phyloP scores from a whole-genome alignment of 1,139 yeast genomes.

The Taphrina betulina region DNA sequence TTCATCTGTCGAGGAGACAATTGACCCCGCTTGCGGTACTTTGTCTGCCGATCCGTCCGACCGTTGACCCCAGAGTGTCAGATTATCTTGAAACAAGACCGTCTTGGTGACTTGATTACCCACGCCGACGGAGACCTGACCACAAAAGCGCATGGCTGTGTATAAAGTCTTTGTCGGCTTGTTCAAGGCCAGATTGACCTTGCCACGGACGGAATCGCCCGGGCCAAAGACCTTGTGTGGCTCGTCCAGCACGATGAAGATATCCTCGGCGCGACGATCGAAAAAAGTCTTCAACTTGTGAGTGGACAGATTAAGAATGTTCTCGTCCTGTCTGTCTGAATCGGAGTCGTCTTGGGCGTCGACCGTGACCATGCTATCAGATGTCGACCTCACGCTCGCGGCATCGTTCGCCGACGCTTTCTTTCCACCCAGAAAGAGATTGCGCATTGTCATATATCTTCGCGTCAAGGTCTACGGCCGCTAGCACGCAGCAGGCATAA shows the following conservation, averaged over 20 bases:
- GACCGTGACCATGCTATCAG: too few species aligned
- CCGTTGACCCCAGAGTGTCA: slow-evolving; percentile 6
- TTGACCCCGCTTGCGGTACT: background rate
- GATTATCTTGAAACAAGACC: slow-evolving; percentile 5
- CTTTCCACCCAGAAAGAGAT: too few species aligned
- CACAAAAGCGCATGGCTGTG: slow-evolving; percentile 42
- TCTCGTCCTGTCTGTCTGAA: background rate
- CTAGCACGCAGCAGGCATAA: too few species aligned
- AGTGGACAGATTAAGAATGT: background rate
- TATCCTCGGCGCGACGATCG: slow-evolving; percentile 48
- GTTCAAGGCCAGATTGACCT: slow-evolving; percentile 43
- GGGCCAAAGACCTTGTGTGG: slow-evolving; percentile 71
- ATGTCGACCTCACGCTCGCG: too few species aligned
- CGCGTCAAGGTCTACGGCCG: too few species aligned
- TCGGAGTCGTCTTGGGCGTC: too few species aligned
- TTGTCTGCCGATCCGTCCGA: background rate
- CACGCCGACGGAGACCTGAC: slow-evolving; percentile 43
- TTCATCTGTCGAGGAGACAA: too few species aligned
- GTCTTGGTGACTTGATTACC: slow-evolving; percentile 15
- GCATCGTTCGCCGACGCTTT: too few species aligned
- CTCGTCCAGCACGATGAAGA: slow-evolving; percentile 65
- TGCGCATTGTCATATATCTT: too few species aligned
- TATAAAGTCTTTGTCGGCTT: slow-evolving; percentile 40
- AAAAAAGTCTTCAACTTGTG: slow-evolving; percentile 2
- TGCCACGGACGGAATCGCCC: slow-evolving; percentile 58